These are phyloP conservation scores for Alternaria hordeiaustralica DNA, from an alignment of 2,329 filamentous ascomycete species.

Conservation along the genomic window DNA sequence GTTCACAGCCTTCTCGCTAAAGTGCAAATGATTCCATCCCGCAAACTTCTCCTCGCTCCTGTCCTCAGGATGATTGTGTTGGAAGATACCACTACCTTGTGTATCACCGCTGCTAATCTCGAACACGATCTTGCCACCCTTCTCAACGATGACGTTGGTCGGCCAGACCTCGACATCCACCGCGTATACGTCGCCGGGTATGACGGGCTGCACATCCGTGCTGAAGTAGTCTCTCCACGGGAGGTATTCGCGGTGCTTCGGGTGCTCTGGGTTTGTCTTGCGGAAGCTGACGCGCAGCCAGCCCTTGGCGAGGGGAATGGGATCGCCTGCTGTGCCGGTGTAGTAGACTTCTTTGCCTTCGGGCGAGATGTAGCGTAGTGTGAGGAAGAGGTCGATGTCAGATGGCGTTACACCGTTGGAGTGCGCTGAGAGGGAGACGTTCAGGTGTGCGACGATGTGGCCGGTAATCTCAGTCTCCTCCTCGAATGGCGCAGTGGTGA, in stretches of 20 bases:
- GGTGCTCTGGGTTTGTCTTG: slow-evolving; percentile 59
- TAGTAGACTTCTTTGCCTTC: slow-evolving; percentile 66
- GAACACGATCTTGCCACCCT: slow-evolving; percentile 61
- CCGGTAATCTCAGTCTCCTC: slow-evolving; percentile 73
- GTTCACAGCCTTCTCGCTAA: slow-evolving; percentile 57
- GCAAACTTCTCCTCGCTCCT: slow-evolving; percentile 52
- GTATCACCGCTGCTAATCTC: slow-evolving; percentile 63
- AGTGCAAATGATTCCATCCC: slow-evolving; percentile 62
- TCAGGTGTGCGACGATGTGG: slow-evolving; percentile 68
- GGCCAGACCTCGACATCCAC: slow-evolving; percentile 72
- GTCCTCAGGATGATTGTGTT: slow-evolving; percentile 59
- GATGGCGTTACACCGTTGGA: slow-evolving; percentile 50
- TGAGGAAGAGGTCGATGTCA: slow-evolving; percentile 70
- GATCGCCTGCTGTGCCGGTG: slow-evolving; percentile 70
- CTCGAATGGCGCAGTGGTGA: slow-evolving; percentile 64
- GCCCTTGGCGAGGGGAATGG: slow-evolving; percentile 67
- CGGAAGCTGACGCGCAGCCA: slow-evolving; percentile 67
- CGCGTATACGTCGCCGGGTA: slow-evolving; percentile 61
- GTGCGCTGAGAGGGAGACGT: slow-evolving; percentile 61
- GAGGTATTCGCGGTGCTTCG: slow-evolving; percentile 60
- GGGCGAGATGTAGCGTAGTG: slow-evolving; percentile 63
- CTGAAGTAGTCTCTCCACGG: slow-evolving; percentile 66
- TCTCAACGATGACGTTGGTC: slow-evolving; percentile 64
- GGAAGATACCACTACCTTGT: slow-evolving; percentile 65
- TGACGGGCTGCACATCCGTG: slow-evolving; percentile 60